Conservation (phyloP, 768 basidiomycete genomes). For the Termitomyces sp. region DNA sequence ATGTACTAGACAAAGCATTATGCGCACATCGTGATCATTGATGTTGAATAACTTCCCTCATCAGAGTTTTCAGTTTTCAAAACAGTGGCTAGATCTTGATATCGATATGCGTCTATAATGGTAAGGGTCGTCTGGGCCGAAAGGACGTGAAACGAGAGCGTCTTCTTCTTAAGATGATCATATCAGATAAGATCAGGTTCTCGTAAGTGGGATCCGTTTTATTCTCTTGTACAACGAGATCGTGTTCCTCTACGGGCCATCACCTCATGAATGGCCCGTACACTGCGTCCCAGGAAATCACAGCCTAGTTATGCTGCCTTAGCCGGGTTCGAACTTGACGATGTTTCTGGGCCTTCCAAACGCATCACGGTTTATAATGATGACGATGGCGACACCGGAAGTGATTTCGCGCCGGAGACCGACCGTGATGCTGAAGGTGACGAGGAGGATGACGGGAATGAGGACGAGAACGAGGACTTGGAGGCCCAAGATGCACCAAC, state of each 20-base stretch:
- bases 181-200: too few relatives aligned
- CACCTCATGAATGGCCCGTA: slow-evolving; percentile 41
- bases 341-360: slow-evolving; percentile 38
- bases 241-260: not conserved
- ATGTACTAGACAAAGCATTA: too few relatives aligned
- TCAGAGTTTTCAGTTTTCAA: too few relatives aligned
- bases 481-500: slow-evolving; percentile 20
- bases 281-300: slow-evolving; percentile 50
- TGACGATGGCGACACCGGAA: slow-evolving; percentile 33
- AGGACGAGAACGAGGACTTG: slow-evolving; percentile 20
- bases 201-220: too few relatives aligned
- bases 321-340: slow-evolving; percentile 27
- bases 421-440: slow-evolving; percentile 21
- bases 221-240: too few relatives aligned
- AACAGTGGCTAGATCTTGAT: too few relatives aligned
- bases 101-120: too few relatives aligned
- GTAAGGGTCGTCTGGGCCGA: too few relatives aligned
- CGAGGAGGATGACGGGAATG: slow-evolving; percentile 6
- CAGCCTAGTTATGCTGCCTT: slow-evolving; percentile 43
- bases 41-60: too few relatives aligned
- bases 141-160: too few relatives aligned
- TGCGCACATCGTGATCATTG: too few relatives aligned
- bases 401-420: slow-evolving; percentile 46
- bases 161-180: too few relatives aligned
- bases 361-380: slow-evolving; percentile 21